phyloP scores from a whole-genome alignment of 768 basidiomycete species.

The Cyclocybe aegerita region DNA sequence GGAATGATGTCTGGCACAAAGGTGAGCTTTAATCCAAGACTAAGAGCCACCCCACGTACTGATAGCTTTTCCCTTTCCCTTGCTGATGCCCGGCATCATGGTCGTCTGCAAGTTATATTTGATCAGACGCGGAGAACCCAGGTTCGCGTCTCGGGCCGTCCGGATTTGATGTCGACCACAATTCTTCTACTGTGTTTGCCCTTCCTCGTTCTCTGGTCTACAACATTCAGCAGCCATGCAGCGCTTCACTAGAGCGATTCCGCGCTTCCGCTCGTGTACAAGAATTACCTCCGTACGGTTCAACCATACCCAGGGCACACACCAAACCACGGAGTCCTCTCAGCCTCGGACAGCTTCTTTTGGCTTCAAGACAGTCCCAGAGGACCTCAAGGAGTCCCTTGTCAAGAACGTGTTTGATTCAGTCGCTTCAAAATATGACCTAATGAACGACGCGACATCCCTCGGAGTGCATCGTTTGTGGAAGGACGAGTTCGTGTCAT shows the following conservation, averaged over 20 bases:
- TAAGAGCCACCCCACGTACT: constrained; percentile 20
- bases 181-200: not conserved
- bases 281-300: constrained; percentile 10
- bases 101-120: constrained; percentile 3
- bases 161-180: not conserved
- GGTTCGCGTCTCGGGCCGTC: constrained; percentile 1
- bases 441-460: constrained; percentile 99
- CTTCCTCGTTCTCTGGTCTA: not conserved
- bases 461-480: constrained; percentile 94
- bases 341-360: constrained; percentile 73
- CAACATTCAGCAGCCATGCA: constrained; percentile 21
- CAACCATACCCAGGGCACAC: constrained; percentile 21
- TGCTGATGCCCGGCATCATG: constrained; percentile 24
- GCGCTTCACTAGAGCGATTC: constrained; percentile 14
- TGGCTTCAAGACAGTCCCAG: constrained; percentile 88
- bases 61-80: constrained; percentile 47
- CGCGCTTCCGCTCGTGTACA: constrained; percentile 16
- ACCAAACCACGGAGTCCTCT: constrained; percentile 10
- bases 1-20: constrained; percentile 13
- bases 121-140: not conserved
- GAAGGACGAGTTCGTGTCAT: constrained; percentile 88
- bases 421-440: constrained; percentile 92
- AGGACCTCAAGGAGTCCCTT: constrained; percentile 82
- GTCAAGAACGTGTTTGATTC: constrained; percentile 95
- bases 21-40: not conserved